A percentile compares a stretch with the other conserved stretches of the same genome.
These are phyloP conservation scores for Cetraspora pellucida DNA, from an alignment of 192 early-diverging fungal species.

Conservation along the genomic window DNA sequence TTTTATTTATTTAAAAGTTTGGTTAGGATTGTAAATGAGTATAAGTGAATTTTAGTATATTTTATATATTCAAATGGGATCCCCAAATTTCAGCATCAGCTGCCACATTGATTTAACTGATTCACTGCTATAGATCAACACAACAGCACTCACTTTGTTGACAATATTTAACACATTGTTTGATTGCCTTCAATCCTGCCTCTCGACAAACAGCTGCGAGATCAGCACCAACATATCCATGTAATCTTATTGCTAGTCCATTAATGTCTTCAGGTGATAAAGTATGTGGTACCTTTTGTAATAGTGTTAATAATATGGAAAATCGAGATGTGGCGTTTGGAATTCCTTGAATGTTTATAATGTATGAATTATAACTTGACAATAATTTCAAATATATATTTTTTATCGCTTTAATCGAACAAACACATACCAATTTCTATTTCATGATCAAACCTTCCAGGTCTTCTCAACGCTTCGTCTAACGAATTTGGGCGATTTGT, in stretches of 20 bases:
- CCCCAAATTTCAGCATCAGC: too few relatives aligned
- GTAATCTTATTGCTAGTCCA: constrained; percentile 64
- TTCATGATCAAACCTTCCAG: constrained; percentile 94
- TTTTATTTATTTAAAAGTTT: too few relatives aligned
- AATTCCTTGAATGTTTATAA: constrained; percentile 55
- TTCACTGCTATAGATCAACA: too few relatives aligned
- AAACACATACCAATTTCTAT: constrained; percentile 78
- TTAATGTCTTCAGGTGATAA: constrained; percentile 62
- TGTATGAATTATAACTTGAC: neutral
- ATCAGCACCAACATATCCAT: constrained; percentile 99
- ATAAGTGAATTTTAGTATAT: too few relatives aligned
- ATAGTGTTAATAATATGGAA: constrained; percentile 72
- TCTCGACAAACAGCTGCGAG: constrained; percentile 84
- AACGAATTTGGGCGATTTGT: constrained; percentile 90
- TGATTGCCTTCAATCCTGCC: constrained; percentile 81
- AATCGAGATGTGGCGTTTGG: constrained; percentile 69
- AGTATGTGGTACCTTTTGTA: constrained; percentile 68
- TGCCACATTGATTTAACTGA: too few relatives aligned
- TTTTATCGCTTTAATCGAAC: neutral
- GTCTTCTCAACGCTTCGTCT: constrained; percentile 88
- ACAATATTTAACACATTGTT: constrained; percentile 37
- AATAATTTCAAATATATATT: neutral
- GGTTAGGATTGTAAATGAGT: too few relatives aligned
- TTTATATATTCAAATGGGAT: too few relatives aligned
- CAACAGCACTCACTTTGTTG: neutral